phyloP scores from a whole-genome alignment of 768 basidiomycete species.

The Aureoboletus auriporus region DNA sequence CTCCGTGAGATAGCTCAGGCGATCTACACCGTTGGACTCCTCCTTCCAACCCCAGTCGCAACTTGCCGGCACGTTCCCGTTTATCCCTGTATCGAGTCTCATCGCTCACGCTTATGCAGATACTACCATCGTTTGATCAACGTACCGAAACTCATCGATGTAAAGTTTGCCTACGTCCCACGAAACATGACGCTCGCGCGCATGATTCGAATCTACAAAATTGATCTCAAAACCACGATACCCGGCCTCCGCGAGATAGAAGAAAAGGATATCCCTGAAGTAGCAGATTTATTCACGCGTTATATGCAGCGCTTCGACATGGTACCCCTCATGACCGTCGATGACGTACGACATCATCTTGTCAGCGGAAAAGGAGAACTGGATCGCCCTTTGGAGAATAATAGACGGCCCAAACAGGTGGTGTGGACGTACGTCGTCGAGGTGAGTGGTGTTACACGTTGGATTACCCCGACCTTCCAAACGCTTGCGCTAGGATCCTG shows the following conservation, averaged over 20 bases:
- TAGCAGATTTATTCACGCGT: constrained; percentile 63
- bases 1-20: constrained; percentile 92
- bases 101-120: constrained; percentile 35
- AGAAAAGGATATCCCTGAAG: constrained; percentile 66
- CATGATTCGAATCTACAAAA: constrained; percentile 73
- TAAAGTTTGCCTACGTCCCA: constrained; percentile 85
- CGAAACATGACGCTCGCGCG: constrained; percentile 88
- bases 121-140: constrained; percentile 93
- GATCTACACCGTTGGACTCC: constrained; percentile 91
- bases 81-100: background rate
- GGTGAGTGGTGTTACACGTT: constrained; percentile 40
- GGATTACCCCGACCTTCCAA: background rate
- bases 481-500: constrained; percentile 57
- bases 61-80: constrained; percentile 62
- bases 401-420: constrained; percentile 72
- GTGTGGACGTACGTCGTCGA: constrained; percentile 97
- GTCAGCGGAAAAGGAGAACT: constrained; percentile 71
- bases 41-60: constrained; percentile 90
- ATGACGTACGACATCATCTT: constrained; percentile 85
- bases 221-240: constrained; percentile 48
- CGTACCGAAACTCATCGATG: constrained; percentile 86
- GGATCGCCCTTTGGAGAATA: constrained; percentile 33
- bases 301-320: constrained; percentile 89
- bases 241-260: constrained; percentile 86
- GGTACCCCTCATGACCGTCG: constrained; percentile 65